Evolutionary conservation across 805 yeast genomes (phyloP), one percentile per base, ranked within the genome.

Genomic region (Starmerella etchellsii): DNA sequence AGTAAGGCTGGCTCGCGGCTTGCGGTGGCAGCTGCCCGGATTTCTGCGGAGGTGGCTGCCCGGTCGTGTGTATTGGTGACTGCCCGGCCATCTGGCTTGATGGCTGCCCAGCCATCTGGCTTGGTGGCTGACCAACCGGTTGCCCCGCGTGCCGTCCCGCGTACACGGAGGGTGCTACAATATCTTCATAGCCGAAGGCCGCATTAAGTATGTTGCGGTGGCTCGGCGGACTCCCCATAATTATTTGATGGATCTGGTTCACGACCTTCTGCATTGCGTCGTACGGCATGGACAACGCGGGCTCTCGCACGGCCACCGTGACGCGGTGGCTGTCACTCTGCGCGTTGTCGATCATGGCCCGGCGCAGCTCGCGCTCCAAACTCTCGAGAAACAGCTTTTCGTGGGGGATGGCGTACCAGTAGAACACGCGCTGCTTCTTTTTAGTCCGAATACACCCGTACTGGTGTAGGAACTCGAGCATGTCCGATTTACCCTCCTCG

Each of bases 331-430:
- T 3, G 20, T 44, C 45, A 14, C 31, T 33, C 23, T 36, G 36
- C 15, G 37, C 28, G 19, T 32, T 36, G 26, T 45, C 46, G 14
- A 45, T 40, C 4, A 39, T 40, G 1, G 44, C 37, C 25, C 46
- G 37, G 7, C 50, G 31, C 26, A 87, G 62, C 58, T 91, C 97
- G 52, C 97, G 69, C 58, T 87, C 96, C 34, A 91, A 63, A 0
- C 96, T 96, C 60, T 91, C 97, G 2, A 84, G 76, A 70, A 91
- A 87, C 33, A 88, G 65, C 56, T 80, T 76, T 56, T 87, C 95
- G 60, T 88, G 97, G 20, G 91, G 91, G 9, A 91, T 96, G 55
- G 87, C 80, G 59, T 81, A 85, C 97, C 97, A 91, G 60, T 80
- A 84, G 58, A 88, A 88, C 32, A 88, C 96, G 56, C 91, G 88